Evolutionary conservation across 2,329 filamentous ascomycete species (phyloP).

Genomic region (Magnaporthales sp.): DNA sequence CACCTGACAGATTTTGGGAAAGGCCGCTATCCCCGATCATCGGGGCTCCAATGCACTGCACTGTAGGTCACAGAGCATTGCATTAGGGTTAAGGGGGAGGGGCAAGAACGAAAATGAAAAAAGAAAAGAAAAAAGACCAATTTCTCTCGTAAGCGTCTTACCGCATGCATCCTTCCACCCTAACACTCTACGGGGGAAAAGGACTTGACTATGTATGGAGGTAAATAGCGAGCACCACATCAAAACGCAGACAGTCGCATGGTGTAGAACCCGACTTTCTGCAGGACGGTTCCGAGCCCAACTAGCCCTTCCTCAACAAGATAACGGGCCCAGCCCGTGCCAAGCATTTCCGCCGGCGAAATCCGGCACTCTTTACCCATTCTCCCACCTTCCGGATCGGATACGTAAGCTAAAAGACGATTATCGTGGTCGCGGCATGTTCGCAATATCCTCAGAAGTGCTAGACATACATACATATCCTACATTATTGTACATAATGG

Average conservation of each 20-base stretch:
- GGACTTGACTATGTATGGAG: neutral
- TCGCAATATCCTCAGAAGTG: neutral
- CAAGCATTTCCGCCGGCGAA: neutral
- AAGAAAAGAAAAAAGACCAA: neutral
- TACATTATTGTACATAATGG: neutral
- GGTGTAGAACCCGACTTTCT: neutral
- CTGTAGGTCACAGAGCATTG: neutral
- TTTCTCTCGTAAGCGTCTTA: neutral
- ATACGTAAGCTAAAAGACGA: neutral
- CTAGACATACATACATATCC: neutral
- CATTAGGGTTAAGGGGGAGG: neutral
- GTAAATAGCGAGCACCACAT: neutral
- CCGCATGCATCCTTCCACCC: neutral
- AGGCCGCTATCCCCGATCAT: neutral
- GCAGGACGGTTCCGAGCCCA: neutral
- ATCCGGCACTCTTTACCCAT: neutral
- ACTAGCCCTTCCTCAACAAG: neutral
- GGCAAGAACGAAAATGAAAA: neutral
- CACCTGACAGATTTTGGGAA: neutral
- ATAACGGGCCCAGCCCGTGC: neutral
- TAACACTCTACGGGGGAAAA: neutral
- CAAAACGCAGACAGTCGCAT: neutral
- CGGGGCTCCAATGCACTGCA: neutral
- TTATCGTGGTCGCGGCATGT: neutral
- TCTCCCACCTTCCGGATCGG: neutral